phyloP scores from a whole-genome alignment of 345 rosid genomes.

The Populus alba region DNA sequence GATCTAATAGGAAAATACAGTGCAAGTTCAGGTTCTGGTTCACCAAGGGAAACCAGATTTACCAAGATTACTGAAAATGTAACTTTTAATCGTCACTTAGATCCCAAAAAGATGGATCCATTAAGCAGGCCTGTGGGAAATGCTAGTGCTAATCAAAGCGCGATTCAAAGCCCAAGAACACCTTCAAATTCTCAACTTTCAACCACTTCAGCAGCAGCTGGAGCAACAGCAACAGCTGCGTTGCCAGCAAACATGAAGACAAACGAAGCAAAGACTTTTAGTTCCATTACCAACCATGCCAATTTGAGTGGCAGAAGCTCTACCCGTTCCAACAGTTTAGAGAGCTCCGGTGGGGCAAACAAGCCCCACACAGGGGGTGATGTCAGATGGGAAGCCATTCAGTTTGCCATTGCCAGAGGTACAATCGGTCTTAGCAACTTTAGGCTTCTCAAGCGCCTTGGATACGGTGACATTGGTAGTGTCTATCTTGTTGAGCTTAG shows the following conservation, averaged over 20 bases:
- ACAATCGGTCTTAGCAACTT: slow-evolving; percentile 68
- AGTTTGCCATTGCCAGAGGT: slow-evolving; percentile 41
- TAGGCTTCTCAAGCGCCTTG: slow-evolving; percentile 75
- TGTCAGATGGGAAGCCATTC: slow-evolving; percentile 80
- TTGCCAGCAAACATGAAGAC: slow-evolving; percentile 12
- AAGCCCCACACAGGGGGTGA: slow-evolving; percentile 95
- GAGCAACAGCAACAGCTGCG: slow-evolving; percentile 13
- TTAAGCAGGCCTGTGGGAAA: slow-evolving; percentile 20
- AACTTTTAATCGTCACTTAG: slow-evolving; percentile 29
- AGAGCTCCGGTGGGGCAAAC: slow-evolving; percentile 53
- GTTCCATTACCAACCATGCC: slow-evolving; percentile 8
- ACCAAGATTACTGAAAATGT: slow-evolving; percentile 33
- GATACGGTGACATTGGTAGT: slow-evolving; percentile 87
- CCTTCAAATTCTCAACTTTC: slow-evolving; percentile 27
- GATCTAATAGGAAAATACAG: slow-evolving; percentile 10
- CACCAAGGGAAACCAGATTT: slow-evolving; percentile 9
- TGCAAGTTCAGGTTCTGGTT: background rate
- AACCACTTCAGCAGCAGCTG: slow-evolving; percentile 7
- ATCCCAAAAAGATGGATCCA: slow-evolving; percentile 45
- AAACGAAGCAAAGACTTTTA: slow-evolving; percentile 9
- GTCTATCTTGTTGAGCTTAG: slow-evolving; percentile 50
- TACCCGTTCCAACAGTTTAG: slow-evolving; percentile 62
- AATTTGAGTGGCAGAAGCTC: background rate
- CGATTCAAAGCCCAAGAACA: slow-evolving; percentile 27
- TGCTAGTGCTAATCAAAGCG: slow-evolving; percentile 24